Evolutionary conservation across 2,329 filamentous ascomycete species (phyloP).

Genomic region (Emergomyces africanus): DNA sequence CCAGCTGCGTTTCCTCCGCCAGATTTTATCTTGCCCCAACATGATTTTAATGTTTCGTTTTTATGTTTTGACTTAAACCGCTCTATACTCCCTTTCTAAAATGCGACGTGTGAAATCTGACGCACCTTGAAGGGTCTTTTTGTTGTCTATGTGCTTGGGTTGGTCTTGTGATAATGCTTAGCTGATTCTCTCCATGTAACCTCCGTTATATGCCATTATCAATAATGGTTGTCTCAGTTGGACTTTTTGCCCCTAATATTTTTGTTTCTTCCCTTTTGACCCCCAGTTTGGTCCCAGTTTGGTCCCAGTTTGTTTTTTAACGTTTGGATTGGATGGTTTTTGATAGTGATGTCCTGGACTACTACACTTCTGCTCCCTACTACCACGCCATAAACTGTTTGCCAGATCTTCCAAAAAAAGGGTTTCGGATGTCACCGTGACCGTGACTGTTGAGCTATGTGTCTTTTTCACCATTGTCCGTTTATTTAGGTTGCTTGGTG

Average conservation of each 20-base stretch:
- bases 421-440: not conserved
- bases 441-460: not conserved
- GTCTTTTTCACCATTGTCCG: not conserved
- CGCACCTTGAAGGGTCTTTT: not conserved
- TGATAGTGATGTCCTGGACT: not conserved
- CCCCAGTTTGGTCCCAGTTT: not conserved
- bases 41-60: not conserved
- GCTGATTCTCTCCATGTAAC: not conserved
- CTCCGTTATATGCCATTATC: not conserved
- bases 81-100: not conserved
- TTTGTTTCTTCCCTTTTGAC: not conserved
- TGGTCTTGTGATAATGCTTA: not conserved
- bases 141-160: not conserved
- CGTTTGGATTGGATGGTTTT: not conserved
- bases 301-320: not conserved
- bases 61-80: not conserved
- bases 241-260: not conserved
- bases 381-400: not conserved
- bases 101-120: not conserved
- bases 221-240: not conserved
- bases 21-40: no score
- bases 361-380: not conserved
- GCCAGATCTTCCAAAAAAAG: not conserved
- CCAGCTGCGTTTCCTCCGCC: no score
- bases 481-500: not conserved